Evolutionary conservation across 1,284 basidiomycete species (phyloP), one percentile per base, ranked within the genome.

Genomic region (Earliella scabrosa): DNA sequence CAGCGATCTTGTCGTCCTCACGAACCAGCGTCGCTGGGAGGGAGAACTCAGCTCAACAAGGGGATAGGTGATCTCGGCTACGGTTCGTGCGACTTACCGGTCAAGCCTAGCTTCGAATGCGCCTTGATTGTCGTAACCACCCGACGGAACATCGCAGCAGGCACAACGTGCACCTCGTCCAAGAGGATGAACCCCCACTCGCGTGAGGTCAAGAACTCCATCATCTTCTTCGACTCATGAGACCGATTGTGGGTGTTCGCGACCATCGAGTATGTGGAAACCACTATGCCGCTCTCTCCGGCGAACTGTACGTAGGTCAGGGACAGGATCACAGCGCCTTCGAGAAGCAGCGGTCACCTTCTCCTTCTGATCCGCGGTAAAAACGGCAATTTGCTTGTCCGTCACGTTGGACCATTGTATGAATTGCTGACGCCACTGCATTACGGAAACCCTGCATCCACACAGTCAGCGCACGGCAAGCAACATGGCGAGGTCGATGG

Each of bases 1-100:
- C 97, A 29, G 93, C 91, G 66, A 99, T 99, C 79, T 98, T 98
- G 73, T 99, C 97, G 70, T 99, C 97, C 74, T 99, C 97, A 60
- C 97, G 92, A 31, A 99, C 97, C 34, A 99, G 86, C 3, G 97
- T 99, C 1, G 97, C 95, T 92, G 68, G 44, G 45, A 18, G 24
- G 26, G 46, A 41, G 29, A 13, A 39, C 21, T 55, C 34, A 52
- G 60, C 27, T 31, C 18, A 16, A 31, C 29, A 18, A 11, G 41
- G 31, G n/a, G 39, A 23, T 23, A 3, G 18, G 20, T 18, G 31
- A 38, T 23, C 13, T 31, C 24, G 45, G 20, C 36, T 38, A 20
- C 20, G 20, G 21, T 4, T 5, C 44, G 41, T 20, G 13, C 27
- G 16, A 20, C 61, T 68, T 61, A 91, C 93, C 94, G 41, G 95